Conservation (phyloP, 1,284 basidiomycete genomes). For the Trichosporon asahii region DNA sequence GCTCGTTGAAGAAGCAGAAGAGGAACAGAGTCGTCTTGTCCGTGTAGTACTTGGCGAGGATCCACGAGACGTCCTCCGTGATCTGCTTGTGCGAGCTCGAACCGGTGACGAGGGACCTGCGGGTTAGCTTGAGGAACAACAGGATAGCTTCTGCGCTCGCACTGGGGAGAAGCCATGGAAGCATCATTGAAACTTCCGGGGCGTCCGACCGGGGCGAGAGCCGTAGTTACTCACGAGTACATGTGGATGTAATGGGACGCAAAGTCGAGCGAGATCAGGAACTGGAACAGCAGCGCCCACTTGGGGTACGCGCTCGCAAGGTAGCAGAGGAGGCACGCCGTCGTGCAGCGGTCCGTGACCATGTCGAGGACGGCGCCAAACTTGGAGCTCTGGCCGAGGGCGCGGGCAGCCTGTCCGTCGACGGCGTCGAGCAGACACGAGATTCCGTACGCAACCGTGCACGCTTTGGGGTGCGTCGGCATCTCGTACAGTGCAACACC, state of each 20-base stretch:
- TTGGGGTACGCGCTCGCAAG: constrained; percentile 71
- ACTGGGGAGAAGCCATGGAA: not conserved
- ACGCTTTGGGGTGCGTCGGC: constrained; percentile 89
- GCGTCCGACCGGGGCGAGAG: not conserved
- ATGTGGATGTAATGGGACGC: constrained; percentile 99
- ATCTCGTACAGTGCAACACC: constrained; percentile 88
- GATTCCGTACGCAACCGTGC: constrained; percentile 83
- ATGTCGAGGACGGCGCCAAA: constrained; percentile 98
- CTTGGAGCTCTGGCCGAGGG: constrained; percentile 83
- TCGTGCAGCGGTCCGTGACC: constrained; percentile 99
- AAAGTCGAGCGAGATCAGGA: constrained; percentile 95
- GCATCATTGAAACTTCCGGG: too few relatives aligned
- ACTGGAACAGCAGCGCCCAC: constrained; percentile 83
- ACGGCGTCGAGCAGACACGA: constrained; percentile 95
- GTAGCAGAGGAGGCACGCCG: constrained; percentile 90
- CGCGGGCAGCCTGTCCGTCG: constrained; percentile 90
- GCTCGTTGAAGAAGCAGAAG: constrained; percentile 94
- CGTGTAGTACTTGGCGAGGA: constrained; percentile 91
- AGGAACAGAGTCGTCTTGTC: constrained; percentile 81
- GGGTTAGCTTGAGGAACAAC: not conserved
- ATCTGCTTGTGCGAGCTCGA: constrained; percentile 89
- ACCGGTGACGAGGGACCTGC: constrained; percentile 87
- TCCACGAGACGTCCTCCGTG: constrained; percentile 83
- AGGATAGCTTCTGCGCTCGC: not conserved
- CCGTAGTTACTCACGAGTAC: constrained; percentile 71